Conservation (phyloP, 2,329 filamentous ascomycete species). For the Colletotrichum camelliae region DNA sequence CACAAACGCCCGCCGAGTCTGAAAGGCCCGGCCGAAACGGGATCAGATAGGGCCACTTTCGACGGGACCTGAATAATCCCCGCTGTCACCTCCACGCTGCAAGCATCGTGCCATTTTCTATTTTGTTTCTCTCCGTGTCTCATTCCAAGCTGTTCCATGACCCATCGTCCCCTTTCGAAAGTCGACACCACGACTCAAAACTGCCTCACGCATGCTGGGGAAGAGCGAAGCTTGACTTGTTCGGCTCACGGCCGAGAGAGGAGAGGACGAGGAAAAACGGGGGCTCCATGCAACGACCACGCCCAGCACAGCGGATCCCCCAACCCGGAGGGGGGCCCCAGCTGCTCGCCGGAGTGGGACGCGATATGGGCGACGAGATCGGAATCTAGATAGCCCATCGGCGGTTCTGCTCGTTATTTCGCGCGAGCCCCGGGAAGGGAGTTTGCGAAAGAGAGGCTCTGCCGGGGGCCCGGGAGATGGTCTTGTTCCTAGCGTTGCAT, state of each 20-base stretch:
- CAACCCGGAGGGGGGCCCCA: neutral
- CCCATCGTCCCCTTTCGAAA: neutral
- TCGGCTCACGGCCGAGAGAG: slow-evolving; percentile 8
- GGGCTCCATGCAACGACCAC: neutral
- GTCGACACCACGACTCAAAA: neutral
- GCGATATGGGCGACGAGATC: slow-evolving; percentile 4
- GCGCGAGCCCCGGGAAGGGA: neutral
- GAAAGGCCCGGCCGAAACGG: neutral
- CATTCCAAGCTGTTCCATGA: neutral
- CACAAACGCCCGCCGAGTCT: neutral
- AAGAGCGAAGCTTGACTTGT: neutral
- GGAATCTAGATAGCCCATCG: slow-evolving; percentile 10
- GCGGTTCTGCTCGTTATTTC: neutral
- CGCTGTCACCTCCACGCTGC: neutral
- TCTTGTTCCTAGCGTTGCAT: neutral
- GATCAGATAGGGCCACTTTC: neutral
- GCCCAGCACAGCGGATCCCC: neutral
- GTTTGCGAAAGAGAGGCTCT: slow-evolving; percentile 4
- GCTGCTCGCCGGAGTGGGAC: slow-evolving; percentile 1
- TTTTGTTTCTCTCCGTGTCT: neutral
- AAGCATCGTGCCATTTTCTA: slow-evolving; percentile 3
- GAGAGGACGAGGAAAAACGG: neutral
- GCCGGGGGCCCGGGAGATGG: neutral
- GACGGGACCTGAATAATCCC: neutral
- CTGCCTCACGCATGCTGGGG: neutral